Base-by-base conservation (phyloP, 2,329 filamentous ascomycete species). In the Zymoseptoria brevis region DNA sequence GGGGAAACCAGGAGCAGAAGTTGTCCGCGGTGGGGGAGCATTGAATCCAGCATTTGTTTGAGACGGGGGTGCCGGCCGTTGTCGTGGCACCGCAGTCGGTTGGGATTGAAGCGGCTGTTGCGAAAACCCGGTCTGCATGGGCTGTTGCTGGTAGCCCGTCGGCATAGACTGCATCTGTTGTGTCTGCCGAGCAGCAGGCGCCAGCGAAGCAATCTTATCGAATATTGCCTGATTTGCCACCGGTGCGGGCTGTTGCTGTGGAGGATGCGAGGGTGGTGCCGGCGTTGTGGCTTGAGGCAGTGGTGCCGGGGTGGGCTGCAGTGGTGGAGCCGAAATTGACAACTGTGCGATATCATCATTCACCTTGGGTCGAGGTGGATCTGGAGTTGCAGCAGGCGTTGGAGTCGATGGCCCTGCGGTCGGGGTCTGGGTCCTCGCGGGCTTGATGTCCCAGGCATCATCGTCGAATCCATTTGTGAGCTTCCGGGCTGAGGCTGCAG, bases 391-490 rank as follows among this genome's bases (percentile, higher is more conserved):
- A 49, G 74, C 66, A 35, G 79, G 71, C 52, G 76, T 67, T 35
- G 75, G 62, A 60, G 73, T 64, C 54, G 75, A 63, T 64, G 75
- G 63, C 66, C 72, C 57, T 50, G 75, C 61, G 66, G 76, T 64
- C 64, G 73, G 58, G 55, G 74, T 63, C 52, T 71, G 66, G 19
- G 86, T 82, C 71, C 85, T 87, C 13, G 87, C 83, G 19, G 90
- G 89, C 76, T 96, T 96, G 54, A 96, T 87, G 69, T 95, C 90
- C 94, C 94, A 99, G 8, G 94, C 94, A 77, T 97, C 90, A 70
- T 97, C 94, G 55, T 99, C 94, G 69, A 97, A 97, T 2, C 90
- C 90, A 53, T 62, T 64, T 55, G 77, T 77, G 60, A 82, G 68
- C 45, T 73, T 77, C 45, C 76, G 72, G 4, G 75, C 66, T 59